phyloP scores from a whole-genome alignment of 345 rosid species.

The Camelina neglecta region DNA sequence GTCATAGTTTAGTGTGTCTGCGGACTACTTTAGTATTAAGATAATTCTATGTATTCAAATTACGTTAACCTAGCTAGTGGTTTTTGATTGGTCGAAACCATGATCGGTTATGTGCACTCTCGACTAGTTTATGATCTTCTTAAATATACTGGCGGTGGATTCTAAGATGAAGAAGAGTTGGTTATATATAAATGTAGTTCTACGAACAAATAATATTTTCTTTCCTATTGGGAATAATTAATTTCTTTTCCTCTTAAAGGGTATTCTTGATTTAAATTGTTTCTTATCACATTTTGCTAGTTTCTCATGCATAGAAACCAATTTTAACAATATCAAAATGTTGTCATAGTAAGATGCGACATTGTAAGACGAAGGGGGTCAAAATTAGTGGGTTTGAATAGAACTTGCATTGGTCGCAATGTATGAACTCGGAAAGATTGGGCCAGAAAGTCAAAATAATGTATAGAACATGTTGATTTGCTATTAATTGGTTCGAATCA shows the following conservation, averaged over 20 bases:
- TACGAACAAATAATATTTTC: neutral
- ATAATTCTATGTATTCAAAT: neutral
- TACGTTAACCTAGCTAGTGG: neutral
- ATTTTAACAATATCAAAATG: neutral
- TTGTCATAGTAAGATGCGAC: slow-evolving; percentile 25
- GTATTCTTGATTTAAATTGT: too few species aligned
- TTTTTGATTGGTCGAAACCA: neutral
- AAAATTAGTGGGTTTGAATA: slow-evolving; percentile 37
- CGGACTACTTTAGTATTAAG: neutral
- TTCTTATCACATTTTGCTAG: neutral
- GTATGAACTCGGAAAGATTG: slow-evolving; percentile 34
- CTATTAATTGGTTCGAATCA: neutral
- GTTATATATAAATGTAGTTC: neutral
- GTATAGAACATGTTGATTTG: slow-evolving; percentile 6
- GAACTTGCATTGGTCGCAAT: slow-evolving; percentile 9
- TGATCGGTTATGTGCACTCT: neutral
- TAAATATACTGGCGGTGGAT: neutral
- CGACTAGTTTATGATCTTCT: neutral
- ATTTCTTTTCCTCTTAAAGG: too few species aligned
- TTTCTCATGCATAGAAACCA: neutral
- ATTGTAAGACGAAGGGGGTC: slow-evolving; percentile 35
- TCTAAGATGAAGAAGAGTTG: neutral
- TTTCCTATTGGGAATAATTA: neutral
- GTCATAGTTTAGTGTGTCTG: neutral
- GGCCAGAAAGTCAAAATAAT: slow-evolving; percentile 26